Evolutionary conservation across 2,329 filamentous ascomycete genomes (phyloP).

Genomic region (Penicillium sp.): DNA sequence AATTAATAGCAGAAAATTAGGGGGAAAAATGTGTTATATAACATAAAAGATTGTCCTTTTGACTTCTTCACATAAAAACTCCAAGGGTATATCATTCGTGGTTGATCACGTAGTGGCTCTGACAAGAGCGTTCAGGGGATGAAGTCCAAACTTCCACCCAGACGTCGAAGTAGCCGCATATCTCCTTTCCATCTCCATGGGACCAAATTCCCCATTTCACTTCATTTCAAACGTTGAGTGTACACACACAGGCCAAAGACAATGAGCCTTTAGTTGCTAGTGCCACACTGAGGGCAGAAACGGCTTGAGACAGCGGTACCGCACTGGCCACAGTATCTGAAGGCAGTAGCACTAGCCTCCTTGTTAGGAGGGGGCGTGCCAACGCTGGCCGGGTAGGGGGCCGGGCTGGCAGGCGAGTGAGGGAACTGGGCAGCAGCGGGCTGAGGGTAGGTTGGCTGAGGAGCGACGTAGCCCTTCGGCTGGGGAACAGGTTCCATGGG

Average conservation of each 20-base stretch:
- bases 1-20: conserved; percentile 5
- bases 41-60: conserved; percentile 9
- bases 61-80: conserved; percentile 6
- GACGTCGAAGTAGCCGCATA: neutral
- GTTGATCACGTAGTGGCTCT: conserved; percentile 3
- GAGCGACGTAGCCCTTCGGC: conserved; percentile 18
- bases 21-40: neutral
- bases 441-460: conserved; percentile 20
- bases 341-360: conserved; percentile 18
- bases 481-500: conserved; percentile 14
- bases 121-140: neutral
- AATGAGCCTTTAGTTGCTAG: neutral
- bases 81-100: conserved; percentile 9
- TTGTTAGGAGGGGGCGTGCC: conserved; percentile 21
- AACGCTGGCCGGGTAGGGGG: conserved; percentile 13
- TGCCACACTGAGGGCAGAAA: conserved; percentile 27
- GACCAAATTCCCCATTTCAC: neutral
- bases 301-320: conserved; percentile 18
- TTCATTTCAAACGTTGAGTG: neutral
- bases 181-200: neutral
- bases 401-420: conserved; percentile 18
- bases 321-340: conserved; percentile 24
- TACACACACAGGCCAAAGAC: neutral
- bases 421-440: conserved; percentile 10
- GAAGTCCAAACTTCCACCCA: neutral